Percentiles rank a stretch among this genome's conserved stretches.
phyloP scores from a whole-genome alignment of 2,329 filamentous ascomycete species.

The Botrytis hyacinthi region DNA sequence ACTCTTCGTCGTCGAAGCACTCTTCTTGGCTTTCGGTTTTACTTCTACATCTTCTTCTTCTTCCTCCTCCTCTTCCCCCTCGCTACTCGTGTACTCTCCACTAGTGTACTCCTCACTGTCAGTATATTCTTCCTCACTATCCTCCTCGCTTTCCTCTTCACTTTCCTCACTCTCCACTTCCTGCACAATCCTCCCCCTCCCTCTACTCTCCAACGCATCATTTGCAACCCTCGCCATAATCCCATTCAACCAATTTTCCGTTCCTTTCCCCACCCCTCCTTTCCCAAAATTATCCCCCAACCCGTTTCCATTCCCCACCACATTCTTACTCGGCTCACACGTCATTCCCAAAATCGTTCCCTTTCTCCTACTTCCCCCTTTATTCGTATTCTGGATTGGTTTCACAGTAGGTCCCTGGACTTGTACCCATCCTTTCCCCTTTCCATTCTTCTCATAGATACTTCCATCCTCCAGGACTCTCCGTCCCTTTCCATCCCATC shows the following conservation, averaged over 20 bases:
- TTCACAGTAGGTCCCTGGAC: slow-evolving; percentile 15
- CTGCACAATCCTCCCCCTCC: slow-evolving; percentile 13
- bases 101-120: slow-evolving; percentile 19
- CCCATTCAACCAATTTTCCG: slow-evolving; percentile 11
- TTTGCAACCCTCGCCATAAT: slow-evolving; percentile 17
- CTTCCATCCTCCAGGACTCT: slow-evolving; percentile 19
- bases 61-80: slow-evolving; percentile 3
- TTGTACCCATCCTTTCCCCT: slow-evolving; percentile 19
- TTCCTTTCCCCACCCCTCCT: slow-evolving; percentile 10
- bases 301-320: slow-evolving; percentile 8
- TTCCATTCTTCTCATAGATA: slow-evolving; percentile 20
- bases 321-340: slow-evolving; percentile 6
- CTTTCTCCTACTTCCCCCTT: neutral
- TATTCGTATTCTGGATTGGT: neutral
- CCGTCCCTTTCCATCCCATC: slow-evolving; percentile 20
- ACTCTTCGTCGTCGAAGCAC: neutral
- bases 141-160: neutral
- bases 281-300: slow-evolving; percentile 13
- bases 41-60: slow-evolving; percentile 4
- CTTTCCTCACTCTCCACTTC: slow-evolving; percentile 1
- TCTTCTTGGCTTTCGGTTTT: neutral
- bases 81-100: slow-evolving; percentile 12
- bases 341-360: slow-evolving; percentile 20
- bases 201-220: slow-evolving; percentile 18
- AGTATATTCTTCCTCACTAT: slow-evolving; percentile 14